Evolutionary conservation across 2,329 filamentous ascomycete genomes (phyloP), one percentile per base, ranked within the genome.

Genomic region (Drechmeria coniospora): DNA sequence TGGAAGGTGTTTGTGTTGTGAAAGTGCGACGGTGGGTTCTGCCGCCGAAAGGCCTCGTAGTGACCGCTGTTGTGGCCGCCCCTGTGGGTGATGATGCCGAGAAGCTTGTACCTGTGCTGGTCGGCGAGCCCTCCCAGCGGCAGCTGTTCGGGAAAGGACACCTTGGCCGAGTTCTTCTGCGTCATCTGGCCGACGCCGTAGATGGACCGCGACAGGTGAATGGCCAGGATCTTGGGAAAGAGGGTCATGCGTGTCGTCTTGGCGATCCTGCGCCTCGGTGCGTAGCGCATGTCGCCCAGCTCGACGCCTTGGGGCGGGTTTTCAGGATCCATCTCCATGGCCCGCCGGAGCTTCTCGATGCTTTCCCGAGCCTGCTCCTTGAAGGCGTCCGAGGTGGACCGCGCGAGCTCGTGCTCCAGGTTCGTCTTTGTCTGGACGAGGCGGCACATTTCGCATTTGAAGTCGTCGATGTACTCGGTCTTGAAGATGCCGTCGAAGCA

Each of bases 401-500:
- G 66, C 19, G 58, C 52, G 19, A 77, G 47, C 36, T 83, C 73
- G 6, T 61, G 56, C 35, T 70, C 59, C 36, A 82, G 68, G 27
- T 65, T 53, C 17, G 73, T 61, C 29, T 81, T 57, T 4, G 84
- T 84, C 49, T 93, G 79, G 23, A 81, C 55, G n/a, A 98, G 63
- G 14, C 84, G 74, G 47, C 90, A 98, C 54, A 75, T 80, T 43
- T 94, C 90, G 56, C 90, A 98, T 41, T 81, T 86, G 61, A 92
- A 98, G 49, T 93, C 90, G 36, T 95, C 87, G 38, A 98, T 94
- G 48, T 84, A 79, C 51, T 98, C 90, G 1, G 82, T 83, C 54
- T 93, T 93, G 40, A 98, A 76, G 53, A 94, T 77, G 22, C 80
- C 80, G 44, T 98, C 90, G 42, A 98, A 90, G 51, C 90, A 98